phyloP scores from a whole-genome alignment of 176 grass and related monocot genomes.

The Alopecurus myosuroides region DNA sequence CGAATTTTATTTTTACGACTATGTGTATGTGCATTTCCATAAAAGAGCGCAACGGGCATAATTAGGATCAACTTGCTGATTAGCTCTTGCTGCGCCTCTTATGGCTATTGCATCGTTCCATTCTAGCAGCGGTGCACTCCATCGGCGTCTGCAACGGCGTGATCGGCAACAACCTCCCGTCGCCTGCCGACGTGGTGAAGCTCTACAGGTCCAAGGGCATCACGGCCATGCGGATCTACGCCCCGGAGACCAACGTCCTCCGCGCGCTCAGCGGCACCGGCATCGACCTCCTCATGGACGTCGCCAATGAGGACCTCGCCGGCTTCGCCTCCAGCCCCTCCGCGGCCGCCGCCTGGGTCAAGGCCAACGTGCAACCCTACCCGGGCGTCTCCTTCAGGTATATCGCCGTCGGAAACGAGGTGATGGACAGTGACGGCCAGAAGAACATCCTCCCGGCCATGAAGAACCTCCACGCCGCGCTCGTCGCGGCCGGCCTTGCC shows the following conservation, averaged over 20 bases:
- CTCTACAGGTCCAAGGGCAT: too few relatives aligned
- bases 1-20: too few relatives aligned
- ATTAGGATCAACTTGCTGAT: too few relatives aligned
- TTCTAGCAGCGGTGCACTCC: too few relatives aligned
- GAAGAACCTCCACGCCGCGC: slow-evolving; percentile 42
- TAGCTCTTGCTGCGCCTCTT: too few relatives aligned
- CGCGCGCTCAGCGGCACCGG: slow-evolving; percentile 31
- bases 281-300: slow-evolving; percentile 50
- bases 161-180: too few relatives aligned
- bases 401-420: slow-evolving; percentile 72
- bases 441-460: slow-evolving; percentile 58
- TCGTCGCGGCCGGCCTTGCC: slow-evolving; percentile 23
- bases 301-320: slow-evolving; percentile 23
- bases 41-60: too few relatives aligned
- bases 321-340: slow-evolving; percentile 15
- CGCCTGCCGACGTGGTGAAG: too few relatives aligned
- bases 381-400: slow-evolving; percentile 41
- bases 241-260: slow-evolving; percentile 31
- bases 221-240: slow-evolving; percentile 65
- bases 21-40: too few relatives aligned
- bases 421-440: not conserved
- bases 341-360: slow-evolving; percentile 46
- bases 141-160: too few relatives aligned
- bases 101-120: too few relatives aligned
- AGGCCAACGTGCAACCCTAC: slow-evolving; percentile 38